Base-by-base conservation (phyloP, 495 filamentous ascomycete species). In the Xylaria intraflava region DNA sequence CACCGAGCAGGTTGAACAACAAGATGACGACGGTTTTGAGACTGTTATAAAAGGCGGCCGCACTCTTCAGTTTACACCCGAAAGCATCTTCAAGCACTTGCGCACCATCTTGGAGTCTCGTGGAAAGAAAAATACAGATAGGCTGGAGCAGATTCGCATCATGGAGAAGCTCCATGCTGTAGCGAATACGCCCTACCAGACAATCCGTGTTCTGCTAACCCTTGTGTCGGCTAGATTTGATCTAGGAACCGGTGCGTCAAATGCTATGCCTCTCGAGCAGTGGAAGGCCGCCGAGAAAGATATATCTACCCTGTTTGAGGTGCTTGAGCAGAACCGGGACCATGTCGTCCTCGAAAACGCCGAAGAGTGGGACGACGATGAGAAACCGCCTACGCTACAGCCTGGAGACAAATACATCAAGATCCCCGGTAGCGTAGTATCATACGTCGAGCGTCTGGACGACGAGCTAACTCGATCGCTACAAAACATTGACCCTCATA, bases 351-450 rank as follows among this genome's bases (percentile, higher is more conserved):
- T 91, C 49, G 93, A 97, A 70, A 82, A 78, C 56, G 93, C 91
- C 14, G 93, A 99, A 57, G 94, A 99, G 66, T 97, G 93, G 93
- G 93, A 99, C 62, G 94, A 99, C 68, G 93, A 97, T 59, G 94
- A 97, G 57, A 96, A 94, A 72, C 82, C 82, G 26, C 93, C 93
- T 17, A 77, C 78, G 30, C 73, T 89, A 59, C 79, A 75, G 14
- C 62, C 75, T 8, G 89, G 83, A 53, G 83, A 95, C 71, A 83
- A 82, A 51, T 75, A 83, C 63, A 81, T 92, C 69, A 86, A 87
- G 71, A 84, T 99, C 57, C 89, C 94, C 12, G 93, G 93, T 65
- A 96, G 88, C 70, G 76, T 96, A 51, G 89, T 95, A 17, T 97
- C 94, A 0, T 92, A 90, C 68, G 85, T 95, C 17, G 93, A 99